Conservation (phyloP, 2,329 filamentous ascomycete genomes). For the Rasamsonia emersonii region DNA sequence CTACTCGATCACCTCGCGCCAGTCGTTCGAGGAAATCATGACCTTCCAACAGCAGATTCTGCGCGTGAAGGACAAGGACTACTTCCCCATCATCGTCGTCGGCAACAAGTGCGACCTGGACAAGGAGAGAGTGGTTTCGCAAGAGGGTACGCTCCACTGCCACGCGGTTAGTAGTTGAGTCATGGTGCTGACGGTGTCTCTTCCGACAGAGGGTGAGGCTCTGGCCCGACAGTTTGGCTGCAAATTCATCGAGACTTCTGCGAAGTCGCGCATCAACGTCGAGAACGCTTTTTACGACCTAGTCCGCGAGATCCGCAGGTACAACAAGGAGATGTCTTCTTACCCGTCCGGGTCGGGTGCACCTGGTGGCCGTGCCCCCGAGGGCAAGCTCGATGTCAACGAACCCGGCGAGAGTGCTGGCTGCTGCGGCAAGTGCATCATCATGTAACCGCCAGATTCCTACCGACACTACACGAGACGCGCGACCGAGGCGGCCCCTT, state of each 20-base stretch:
- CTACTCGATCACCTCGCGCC: constrained; percentile 95
- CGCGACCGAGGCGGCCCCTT: too few species aligned
- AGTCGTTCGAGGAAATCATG: constrained; percentile 97
- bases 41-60: constrained; percentile 99
- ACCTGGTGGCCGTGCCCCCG: constrained; percentile 51
- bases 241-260: constrained; percentile 98
- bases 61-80: constrained; percentile 98
- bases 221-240: constrained; percentile 82
- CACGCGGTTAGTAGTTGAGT: constrained; percentile 3
- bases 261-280: constrained; percentile 96
- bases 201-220: constrained; percentile 68
- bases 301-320: constrained; percentile 92
- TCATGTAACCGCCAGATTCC: constrained; percentile 58
- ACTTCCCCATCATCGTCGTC: constrained; percentile 98
- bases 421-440: constrained; percentile 77
- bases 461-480: constrained; percentile 1
- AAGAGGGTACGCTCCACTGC: constrained; percentile 67
- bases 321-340: constrained; percentile 96
- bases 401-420: constrained; percentile 45
- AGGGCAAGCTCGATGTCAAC: constrained; percentile 67
- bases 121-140: constrained; percentile 78
- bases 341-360: constrained; percentile 63
- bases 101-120: constrained; percentile 99
- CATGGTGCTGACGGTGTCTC: neutral
- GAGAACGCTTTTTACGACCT: constrained; percentile 98